Evolutionary conservation across 2,329 filamentous ascomycete genomes (phyloP), one percentile per base, ranked within the genome.

Genomic region (Moelleriella libera): DNA sequence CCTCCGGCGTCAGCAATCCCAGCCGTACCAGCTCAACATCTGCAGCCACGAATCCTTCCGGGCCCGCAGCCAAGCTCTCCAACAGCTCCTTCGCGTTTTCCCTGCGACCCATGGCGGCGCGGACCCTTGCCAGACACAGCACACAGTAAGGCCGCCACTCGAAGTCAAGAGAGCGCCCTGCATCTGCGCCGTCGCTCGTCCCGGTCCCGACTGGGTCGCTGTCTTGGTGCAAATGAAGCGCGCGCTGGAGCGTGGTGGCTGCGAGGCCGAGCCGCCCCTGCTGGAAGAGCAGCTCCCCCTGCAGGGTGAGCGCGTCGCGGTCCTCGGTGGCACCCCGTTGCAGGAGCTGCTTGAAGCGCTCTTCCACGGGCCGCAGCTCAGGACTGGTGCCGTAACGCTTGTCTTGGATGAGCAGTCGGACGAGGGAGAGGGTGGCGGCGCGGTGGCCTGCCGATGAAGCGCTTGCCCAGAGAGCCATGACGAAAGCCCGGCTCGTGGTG

Each of bases 281-380:
- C 30, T 45, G 43, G 44, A 54, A 56, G 10, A 62, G 56, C 30
- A 54, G 30, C 46, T 60, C 56, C 12, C 60, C 66, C 41, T 66
- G 58, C 7, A 58, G 53, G 4, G 60, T 58, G 28, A 68, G 53
- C 32, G 63, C 66, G 43, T 68, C 55, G 4, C 63, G 54, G 39
- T 68, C 57, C n/a, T 52, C 56, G 30, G 55, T 59, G 31, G 51
- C 48, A 10, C 52, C 42, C 30, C 21, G 21, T 21, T 12, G 34
- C 34, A 65, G 54, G 8, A 68, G 51, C 30, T 56, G 45, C 50
- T 52, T 55, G 52, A 65, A 65, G 12, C 57, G 59, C 1, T 50
- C 45, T 45, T 64, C 59, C 3, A 55, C 45, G 5, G 47, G 48
- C 6, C 29, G 47, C 10, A 59, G 50, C n/a, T 49, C 48, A 5